These are phyloP conservation scores for Diplotaxis tenuifolia DNA, from an alignment of 345 rosid genomes.

Conservation along the genomic window DNA sequence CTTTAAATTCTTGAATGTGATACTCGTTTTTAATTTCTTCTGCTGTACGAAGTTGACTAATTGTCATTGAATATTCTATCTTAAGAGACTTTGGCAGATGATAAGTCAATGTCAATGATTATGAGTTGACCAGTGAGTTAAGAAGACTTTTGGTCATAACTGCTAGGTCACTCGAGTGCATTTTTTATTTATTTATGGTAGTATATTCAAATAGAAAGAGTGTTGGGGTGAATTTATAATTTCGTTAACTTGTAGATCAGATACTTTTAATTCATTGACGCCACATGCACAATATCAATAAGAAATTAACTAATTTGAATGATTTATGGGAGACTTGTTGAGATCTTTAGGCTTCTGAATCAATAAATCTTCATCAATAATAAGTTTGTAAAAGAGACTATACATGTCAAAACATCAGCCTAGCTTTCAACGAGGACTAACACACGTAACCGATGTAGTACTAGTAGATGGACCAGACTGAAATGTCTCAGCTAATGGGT, in stretches of 20 bases:
- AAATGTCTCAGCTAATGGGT: background rate
- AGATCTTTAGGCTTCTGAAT: no score
- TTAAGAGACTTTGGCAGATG: background rate
- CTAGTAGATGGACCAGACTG: slow-evolving; percentile 2
- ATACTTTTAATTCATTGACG: no score
- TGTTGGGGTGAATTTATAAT: no score
- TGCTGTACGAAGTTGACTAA: background rate
- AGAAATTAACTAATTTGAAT: no score
- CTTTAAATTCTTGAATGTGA: background rate
- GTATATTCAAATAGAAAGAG: no score
- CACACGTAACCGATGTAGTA: slow-evolving; percentile 7
- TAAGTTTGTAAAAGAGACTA: background rate
- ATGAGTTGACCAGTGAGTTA: background rate
- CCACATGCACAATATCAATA: no score
- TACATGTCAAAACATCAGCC: background rate
- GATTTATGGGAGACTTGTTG: no score
- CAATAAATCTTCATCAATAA: no score
- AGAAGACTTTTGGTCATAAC: background rate
- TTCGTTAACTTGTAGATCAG: background rate
- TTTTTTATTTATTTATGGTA: no score
- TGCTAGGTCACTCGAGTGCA: background rate
- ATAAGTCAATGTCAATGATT: background rate
- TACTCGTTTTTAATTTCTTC: background rate
- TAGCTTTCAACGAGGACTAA: slow-evolving; percentile 11
- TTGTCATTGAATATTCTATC: background rate